Percentiles rank a stretch among this genome's conserved stretches.
phyloP scores from a whole-genome alignment of 1,284 basidiomycete species.

The Phellinidium pouzarii region DNA sequence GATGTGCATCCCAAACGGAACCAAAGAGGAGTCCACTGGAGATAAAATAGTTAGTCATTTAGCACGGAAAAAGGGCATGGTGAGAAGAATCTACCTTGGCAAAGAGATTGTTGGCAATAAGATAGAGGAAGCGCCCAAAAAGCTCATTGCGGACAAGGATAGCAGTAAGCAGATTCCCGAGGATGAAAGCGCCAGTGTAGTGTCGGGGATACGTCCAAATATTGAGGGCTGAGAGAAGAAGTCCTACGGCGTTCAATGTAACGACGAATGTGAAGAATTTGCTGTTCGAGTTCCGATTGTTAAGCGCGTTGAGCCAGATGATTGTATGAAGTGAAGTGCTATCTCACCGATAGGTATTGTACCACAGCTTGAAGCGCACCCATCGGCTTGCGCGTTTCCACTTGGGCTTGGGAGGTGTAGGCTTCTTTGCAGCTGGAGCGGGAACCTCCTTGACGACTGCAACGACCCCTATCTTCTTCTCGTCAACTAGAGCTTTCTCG shows the following conservation, averaged over 20 bases:
- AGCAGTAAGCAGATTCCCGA: constrained; percentile 49
- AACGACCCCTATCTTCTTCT: constrained; percentile 18
- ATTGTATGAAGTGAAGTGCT: constrained; percentile 6
- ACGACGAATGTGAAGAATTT: constrained; percentile 57
- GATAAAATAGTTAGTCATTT: constrained; percentile 5
- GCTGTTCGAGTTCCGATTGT: constrained; percentile 27
- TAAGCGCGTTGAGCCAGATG: background rate
- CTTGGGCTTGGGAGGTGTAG: constrained; percentile 17
- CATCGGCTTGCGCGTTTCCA: constrained; percentile 32
- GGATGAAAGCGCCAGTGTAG: constrained; percentile 53
- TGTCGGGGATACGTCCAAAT: constrained; percentile 52
- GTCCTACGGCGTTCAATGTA: constrained; percentile 41
- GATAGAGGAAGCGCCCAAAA: constrained; percentile 26
- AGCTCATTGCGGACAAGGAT: constrained; percentile 47
- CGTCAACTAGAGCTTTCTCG: constrained; percentile 22
- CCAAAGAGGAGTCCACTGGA: constrained; percentile 59
- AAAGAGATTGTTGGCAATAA: constrained; percentile 38
- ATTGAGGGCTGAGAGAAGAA: constrained; percentile 43
- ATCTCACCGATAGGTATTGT: constrained; percentile 55
- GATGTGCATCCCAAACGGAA: constrained; percentile 58
- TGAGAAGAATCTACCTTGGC: constrained; percentile 41
- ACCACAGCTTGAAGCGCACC: constrained; percentile 53
- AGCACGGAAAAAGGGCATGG: background rate
- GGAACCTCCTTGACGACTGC: constrained; percentile 8
- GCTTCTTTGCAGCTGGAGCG: constrained; percentile 19